Evolutionary conservation across 495 filamentous ascomycete genomes (phyloP).

Genomic region (Podospora bellae-mahoneyi): DNA sequence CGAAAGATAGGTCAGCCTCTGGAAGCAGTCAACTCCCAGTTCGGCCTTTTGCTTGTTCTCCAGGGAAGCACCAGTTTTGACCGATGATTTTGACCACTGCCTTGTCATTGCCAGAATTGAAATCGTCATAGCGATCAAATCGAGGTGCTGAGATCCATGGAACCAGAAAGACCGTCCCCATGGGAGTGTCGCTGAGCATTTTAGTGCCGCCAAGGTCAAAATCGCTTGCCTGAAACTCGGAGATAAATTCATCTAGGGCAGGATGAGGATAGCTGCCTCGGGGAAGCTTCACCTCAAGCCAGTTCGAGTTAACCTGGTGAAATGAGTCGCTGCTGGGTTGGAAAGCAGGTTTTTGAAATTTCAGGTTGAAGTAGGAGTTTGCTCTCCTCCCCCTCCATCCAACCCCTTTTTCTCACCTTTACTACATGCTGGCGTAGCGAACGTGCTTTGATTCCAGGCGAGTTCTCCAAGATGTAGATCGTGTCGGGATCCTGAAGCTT

Average conservation of each 20-base stretch:
- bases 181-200: neutral
- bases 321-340: neutral
- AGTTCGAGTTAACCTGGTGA: neutral
- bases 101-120: neutral
- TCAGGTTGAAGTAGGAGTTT: conserved; percentile 1
- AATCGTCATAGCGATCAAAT: neutral
- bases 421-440: neutral
- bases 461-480: neutral
- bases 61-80: neutral
- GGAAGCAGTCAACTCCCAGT: neutral
- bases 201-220: neutral
- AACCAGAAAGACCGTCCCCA: neutral
- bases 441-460: neutral
- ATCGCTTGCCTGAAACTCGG: neutral
- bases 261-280: neutral
- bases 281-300: neutral
- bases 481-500: neutral
- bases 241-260: neutral
- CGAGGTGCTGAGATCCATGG: neutral
- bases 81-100: neutral
- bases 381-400: neutral
- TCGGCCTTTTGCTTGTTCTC: neutral
- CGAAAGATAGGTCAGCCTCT: neutral
- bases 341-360: neutral
- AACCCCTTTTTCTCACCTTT: neutral